Base-by-base conservation (phyloP, 2,329 filamentous ascomycete genomes). In the Alternaria ventricosa region DNA sequence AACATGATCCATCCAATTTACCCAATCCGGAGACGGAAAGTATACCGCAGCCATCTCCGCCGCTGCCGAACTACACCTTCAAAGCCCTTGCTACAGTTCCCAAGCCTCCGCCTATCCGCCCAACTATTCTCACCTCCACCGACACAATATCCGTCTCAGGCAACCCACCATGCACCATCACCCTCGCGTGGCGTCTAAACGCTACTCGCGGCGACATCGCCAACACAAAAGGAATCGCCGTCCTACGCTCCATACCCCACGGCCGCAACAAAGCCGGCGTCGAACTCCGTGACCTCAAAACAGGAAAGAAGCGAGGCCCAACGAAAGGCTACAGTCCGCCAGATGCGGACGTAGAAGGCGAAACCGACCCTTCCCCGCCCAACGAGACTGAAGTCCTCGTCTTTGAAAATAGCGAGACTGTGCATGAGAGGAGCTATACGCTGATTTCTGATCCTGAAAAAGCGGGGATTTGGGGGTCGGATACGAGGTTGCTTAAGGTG, bases 111-210 rank as follows among this genome's bases (percentile, higher is more conserved):
- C 36, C 36, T 18, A 41, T 41, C 5, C n/a, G 36, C 0, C 15
- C 36, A 2, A 18, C n/a, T 1, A 41, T 41, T 0, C 36, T 18
- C 0, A 41, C 36, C 1, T 41, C 36, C 0, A 41, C 36, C n/a
- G 36, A 41, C n/a, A 41, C 15, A 1, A 41, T 41, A 18, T 41
- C 36, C n/a, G 9, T 41, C 9, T 41, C 36, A 41, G 36, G 36
- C 36, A 41, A 41, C 9, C 36, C 36, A 18, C 36, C 36, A 3
- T 41, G 36, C 36, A 41, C 36, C 36, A 41, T 41, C 36, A 41
- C 36, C 2, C 36, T 41, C n/a, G 36, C n/a, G 2, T 41, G 36
- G 36, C 33, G 15, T 7, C 33, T 41, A 10, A 15, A 41, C 8
- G 9, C 15, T 8, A 0, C 33, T 0, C 33, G 33, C 15, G 2